Base-by-base conservation (phyloP, 306 rosid genomes). In the Hippophae rhamnoides region DNA sequence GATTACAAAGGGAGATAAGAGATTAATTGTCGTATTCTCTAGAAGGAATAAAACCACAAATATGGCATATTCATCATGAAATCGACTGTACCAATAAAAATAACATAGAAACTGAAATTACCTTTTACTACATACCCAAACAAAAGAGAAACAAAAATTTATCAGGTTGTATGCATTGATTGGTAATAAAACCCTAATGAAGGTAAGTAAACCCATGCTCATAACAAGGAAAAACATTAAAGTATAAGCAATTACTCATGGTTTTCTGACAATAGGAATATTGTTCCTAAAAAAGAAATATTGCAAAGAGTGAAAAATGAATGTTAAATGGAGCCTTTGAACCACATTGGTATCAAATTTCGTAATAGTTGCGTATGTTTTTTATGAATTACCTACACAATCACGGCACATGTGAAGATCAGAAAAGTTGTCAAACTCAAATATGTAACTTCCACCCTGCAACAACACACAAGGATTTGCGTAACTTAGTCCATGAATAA, bases 361-460 rank as follows among this genome's bases (percentile, higher is more conserved):
- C 3, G 59, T 18, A 44, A 47, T 7, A 52, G 14, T 23, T 8
- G 13, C 2, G 63, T 10, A n/a, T 58, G 50, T 52, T 38, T 68
- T 1, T n/a, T 57, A 41, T 52, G 64, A 70, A 78, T 85, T 73
- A 92, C 99, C 95, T 14, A 85, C 82, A 54, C 85, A 68, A 58
- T 92, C 96, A 49, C 99, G 86, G 73, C 93, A 85, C 40, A 54
- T 74, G 65, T 88, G 87, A 58, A 92, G 93, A 86, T 92, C 96
- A 3, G 85, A 13, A 76, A 72, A 92, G 63, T 69, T 80, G 72
- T 82, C 85, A 55, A 88, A 83, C 82, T 92, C 96, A 52, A 92
- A 92, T 63, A 92, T 88, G 80, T 79, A 81, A 76, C 88, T 83
- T 47, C 70, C 77, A 55, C 86, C 99, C 99, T 84, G 83, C 5